Evolutionary conservation across 495 filamentous ascomycete genomes (phyloP), one percentile per base, ranked within the genome.

Genomic region (Podospora anserina): DNA sequence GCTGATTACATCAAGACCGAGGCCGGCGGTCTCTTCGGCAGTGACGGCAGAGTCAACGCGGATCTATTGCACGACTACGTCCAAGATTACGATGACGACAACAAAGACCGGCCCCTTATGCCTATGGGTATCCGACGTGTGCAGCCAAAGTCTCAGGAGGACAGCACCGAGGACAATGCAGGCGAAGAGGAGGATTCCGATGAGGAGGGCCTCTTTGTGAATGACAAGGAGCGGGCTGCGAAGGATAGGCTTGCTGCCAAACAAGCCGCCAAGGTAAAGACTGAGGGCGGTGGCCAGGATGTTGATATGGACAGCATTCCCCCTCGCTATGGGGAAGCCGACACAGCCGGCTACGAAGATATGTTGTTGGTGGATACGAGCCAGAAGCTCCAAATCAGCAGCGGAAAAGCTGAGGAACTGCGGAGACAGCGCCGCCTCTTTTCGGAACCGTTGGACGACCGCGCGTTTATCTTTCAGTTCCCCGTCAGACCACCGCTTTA

Each of bases 401-500:
- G 70, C 66, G 32, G 71, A 71, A 7, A 70, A 72, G 13, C 18
- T n/a, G 4, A 3, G 19, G 7, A 61, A 26, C 15, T 70, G 71
- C 59, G 72, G 72, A 13, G 71, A 71, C 54, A 70, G 66, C 16
- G 67, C 66, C 15, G 67, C 59, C 16, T 64, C 71, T 11, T 56
- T 68, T 19, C 71, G 39, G 6, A 49, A 49, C 39, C 5, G 13
- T 49, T 75, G 32, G 84, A 84, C 32, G 84, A 84, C 27, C 82
- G 83, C 60, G 76, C 88, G 67, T 89, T 88, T 65, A 80, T 90
- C 61, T 89, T 91, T 77, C 88, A 90, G 75, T 82, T 91, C 66
- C 88, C 88, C 20, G 84, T 85, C 15, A 79, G 87, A 18, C 77
- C 89, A 0, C 88, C 84, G 3, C 78, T 90, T 16, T 72, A 66